These are phyloP conservation scores for Protomyces lactucae-debilis DNA, from an alignment of 1,139 yeast genomes.

Conservation along the genomic window DNA sequence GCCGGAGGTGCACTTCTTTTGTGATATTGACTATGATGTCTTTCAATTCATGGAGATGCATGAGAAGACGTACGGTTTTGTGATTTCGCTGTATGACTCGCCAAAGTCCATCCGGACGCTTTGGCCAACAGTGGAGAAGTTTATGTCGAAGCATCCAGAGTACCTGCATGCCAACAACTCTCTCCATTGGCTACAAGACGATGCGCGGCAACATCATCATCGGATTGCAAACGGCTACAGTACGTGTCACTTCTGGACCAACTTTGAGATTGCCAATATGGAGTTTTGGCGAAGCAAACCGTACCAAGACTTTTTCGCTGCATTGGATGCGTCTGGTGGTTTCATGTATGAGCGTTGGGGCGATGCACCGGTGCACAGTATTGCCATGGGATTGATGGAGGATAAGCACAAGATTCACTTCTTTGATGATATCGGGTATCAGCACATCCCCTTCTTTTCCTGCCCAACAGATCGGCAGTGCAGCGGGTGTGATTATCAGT, in stretches of 20 bases:
- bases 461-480: conserved; percentile 5
- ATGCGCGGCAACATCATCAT: conserved; percentile 53
- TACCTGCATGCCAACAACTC: conserved; percentile 63
- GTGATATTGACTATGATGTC: conserved; percentile 77
- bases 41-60: conserved; percentile 78
- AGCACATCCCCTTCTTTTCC: conserved; percentile 24
- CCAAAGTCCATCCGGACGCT: conserved; percentile 71
- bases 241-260: conserved; percentile 68
- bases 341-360: conserved; percentile 92
- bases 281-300: conserved; percentile 70
- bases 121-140: conserved; percentile 71
- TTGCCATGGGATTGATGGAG: conserved; percentile 21
- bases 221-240: conserved; percentile 43
- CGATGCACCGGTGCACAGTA: conserved; percentile 77
- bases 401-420: conserved; percentile 19
- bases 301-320: conserved; percentile 61
- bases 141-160: conserved; percentile 60
- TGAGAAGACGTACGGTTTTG: conserved; percentile 60
- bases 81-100: conserved; percentile 80
- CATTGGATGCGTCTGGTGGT: conserved; percentile 74
- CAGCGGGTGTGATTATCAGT: conserved; percentile 11
- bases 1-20: conserved; percentile 71
- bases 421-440: conserved; percentile 44
- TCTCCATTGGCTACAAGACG: conserved; percentile 64
- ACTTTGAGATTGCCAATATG: conserved; percentile 65